Percentiles rank a stretch among this genome's conserved stretches.
Conservation (phyloP, 352 stramenopile genomes). For the Pythium grandisporangium region DNA sequence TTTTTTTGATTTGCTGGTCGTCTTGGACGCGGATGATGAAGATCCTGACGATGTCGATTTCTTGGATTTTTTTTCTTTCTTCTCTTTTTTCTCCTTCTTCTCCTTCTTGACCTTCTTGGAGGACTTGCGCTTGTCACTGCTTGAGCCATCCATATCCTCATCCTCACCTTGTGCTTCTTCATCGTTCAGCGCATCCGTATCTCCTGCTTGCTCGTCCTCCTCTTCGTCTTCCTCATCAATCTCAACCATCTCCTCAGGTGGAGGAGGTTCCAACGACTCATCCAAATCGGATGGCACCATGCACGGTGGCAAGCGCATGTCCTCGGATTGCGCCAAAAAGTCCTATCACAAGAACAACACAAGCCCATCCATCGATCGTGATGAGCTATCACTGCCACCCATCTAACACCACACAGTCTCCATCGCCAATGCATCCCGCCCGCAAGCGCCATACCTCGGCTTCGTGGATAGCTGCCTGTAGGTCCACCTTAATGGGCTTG, state of each 20-base stretch:
- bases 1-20: too few species aligned
- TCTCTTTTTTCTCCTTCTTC: constrained; percentile 20
- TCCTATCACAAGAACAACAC: too few species aligned
- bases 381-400: not conserved
- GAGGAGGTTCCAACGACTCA: constrained; percentile 55
- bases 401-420: not conserved
- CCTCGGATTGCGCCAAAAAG: constrained; percentile 62
- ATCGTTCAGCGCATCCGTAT: constrained; percentile 10
- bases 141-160: constrained; percentile 4
- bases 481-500: constrained; percentile 31
- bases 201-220: constrained; percentile 19
- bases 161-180: constrained; percentile 13
- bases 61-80: constrained; percentile 14
- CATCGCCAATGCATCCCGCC: constrained; percentile 1
- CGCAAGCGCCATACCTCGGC: too few species aligned
- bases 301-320: constrained; percentile 57
- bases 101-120: constrained; percentile 10
- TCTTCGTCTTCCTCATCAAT: constrained; percentile 9
- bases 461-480: constrained; percentile 48
- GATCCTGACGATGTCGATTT: constrained; percentile 6
- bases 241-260: constrained; percentile 10
- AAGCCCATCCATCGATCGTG: not conserved
- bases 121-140: constrained; percentile 2
- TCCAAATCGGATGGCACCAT: constrained; percentile 83
- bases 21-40: too few species aligned